Base-by-base conservation (phyloP, 306 rosid species). In the Cucurbita maxima region DNA sequence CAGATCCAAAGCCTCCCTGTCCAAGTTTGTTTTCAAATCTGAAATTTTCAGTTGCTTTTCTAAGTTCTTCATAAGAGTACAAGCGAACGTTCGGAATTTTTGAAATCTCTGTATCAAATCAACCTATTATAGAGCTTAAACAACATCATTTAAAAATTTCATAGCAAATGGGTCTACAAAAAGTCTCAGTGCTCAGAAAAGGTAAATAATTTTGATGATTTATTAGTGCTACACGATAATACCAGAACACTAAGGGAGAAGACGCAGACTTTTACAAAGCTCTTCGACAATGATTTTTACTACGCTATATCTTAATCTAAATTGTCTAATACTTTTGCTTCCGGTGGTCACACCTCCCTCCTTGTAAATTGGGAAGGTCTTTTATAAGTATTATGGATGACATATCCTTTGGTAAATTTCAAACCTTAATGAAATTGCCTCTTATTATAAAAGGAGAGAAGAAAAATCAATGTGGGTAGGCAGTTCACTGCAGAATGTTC, bases 1-100 rank as follows among this genome's bases (percentile, higher is more conserved):
- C 97, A 3, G 85, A 81, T 76, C 97, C 97, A 81, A 92, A 92
- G 76, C 97, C 97, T 60, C 97, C 97, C 77, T 88, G 82, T 55
- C 96, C 97, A 75, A 90, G 84, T 82, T 84, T 88, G 75, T 85
- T 87, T 60, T 73, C 82, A 3, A 43, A 45, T 72, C 86, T 80
- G 75, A 90, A 90, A 80, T 81, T 80, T 54, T 79, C 77, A 0
- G 97, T 82, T 66, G 92, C 97, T 40, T 53, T 79, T 72, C 16
- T 83, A 81, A 92, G 76, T 67, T 92, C 95, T 76, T 81, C 83
- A 83, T 81, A 86, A 58, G 83, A 54, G 80, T 84, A 90, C 72
- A 84, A 52, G 5, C 66, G 87, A 22, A 88, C 77, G 84, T 88
- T 88, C 74, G 73, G 81, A 79, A 80, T 57, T 58, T 79, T 75